Percentiles rank a stretch among this genome's conserved stretches.
Evolutionary conservation across 129 eudicot species (phyloP).

Genomic region (Ambrosia trifida): DNA sequence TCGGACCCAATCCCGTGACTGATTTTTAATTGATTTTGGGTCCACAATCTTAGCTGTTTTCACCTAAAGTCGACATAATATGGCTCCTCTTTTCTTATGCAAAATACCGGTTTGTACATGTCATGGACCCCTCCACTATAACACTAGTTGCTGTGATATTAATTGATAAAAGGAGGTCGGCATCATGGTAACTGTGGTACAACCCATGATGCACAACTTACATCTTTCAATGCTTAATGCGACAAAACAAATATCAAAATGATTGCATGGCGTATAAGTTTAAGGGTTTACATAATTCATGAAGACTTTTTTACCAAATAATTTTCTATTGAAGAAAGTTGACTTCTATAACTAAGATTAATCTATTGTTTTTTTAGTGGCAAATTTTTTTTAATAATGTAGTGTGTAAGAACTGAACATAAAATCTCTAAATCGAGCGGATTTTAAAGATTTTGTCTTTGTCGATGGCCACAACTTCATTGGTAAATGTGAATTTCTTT

Average conservation of each 20-base stretch:
- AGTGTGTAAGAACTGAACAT: no score
- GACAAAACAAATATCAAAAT: constrained; percentile 5
- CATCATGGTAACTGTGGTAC: constrained; percentile 19
- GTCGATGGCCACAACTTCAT: no score
- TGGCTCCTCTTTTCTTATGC: constrained; percentile 12
- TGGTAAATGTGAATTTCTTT: no score
- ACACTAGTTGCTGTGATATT: neutral
- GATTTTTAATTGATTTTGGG: constrained; percentile 21
- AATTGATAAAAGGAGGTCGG: neutral
- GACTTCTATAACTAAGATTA: no score
- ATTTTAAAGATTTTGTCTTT: no score
- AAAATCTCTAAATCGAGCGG: no score
- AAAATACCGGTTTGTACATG: neutral
- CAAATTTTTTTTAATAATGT: no score
- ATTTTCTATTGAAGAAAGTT: no score
- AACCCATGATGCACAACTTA: constrained; percentile 16
- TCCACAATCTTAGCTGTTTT: constrained; percentile 30
- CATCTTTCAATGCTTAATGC: constrained; percentile 5
- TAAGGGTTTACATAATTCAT: no score
- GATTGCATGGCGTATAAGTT: neutral
- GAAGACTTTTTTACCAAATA: no score
- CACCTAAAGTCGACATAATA: constrained; percentile 24
- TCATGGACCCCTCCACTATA: constrained; percentile 12
- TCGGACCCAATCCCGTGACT: constrained; percentile 21
- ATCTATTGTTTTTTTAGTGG: no score